Base-by-base conservation (phyloP, 495 filamentous ascomycete species). In the Halenospora varia region DNA sequence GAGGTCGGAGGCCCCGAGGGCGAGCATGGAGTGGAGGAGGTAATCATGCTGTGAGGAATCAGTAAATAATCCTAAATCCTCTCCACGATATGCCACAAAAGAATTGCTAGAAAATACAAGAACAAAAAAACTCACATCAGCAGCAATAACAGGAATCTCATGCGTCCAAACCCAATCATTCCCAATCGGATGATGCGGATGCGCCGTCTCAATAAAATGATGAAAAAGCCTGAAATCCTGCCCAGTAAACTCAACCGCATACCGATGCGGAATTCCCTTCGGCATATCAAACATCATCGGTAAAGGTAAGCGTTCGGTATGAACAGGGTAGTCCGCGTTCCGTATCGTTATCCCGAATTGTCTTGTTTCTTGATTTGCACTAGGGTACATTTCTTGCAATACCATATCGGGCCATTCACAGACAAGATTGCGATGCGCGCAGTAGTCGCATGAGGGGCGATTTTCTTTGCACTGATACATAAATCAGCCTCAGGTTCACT, bases 141-240 rank as follows among this genome's bases (percentile, higher is more conserved):
- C 75, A 0, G 77, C 74, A 42, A 85, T 71, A 47, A 75, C 77
- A 0, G 84, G 81, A 20, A 87, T 69, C 40, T 80, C 74, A 26
- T 82, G 82, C 15, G 73, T 75, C 83, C 83, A 87, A 23, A 80
- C 67, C 10, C 67, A 64, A 56, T 86, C 82, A 48, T 77, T 76
- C 23, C 80, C 80, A 48, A 85, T 66, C 0, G 83, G 83, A 25
- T 85, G 78, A 67, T 83, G 77, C 3, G 83, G 84, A 56, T 81
- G 78, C 53, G 81, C 83, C 9, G 65, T 68, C 18, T 77, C 56
- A 20, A 86, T 68, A 53, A 87, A 85, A 59, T 84, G 79, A 66
- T 87, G 81, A 66, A 85, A 85, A 60, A 85, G 78, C 49, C 82
- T 75, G 67, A 86, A 79, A 66, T 86, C 82, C 19, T 79, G 71